Conservation (phyloP, 2,329 filamentous ascomycete genomes). For the Diatrype stigma region DNA sequence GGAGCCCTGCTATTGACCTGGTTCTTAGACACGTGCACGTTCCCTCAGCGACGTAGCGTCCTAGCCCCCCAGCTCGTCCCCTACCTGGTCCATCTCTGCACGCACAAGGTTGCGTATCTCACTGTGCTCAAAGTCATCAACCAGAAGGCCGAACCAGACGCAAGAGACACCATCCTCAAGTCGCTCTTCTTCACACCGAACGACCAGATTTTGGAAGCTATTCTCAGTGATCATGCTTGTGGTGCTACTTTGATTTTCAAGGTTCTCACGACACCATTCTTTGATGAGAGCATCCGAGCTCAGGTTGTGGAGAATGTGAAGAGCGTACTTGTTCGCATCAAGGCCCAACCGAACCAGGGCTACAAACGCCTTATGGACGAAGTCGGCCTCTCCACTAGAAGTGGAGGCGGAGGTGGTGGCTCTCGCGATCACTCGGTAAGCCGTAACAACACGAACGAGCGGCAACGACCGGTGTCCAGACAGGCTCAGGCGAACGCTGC, state of each 20-base stretch:
- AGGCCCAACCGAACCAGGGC: slow-evolving; percentile 88
- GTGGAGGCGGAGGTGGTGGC: slow-evolving; percentile 35
- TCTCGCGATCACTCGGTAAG: slow-evolving; percentile 44
- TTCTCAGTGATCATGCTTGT: slow-evolving; percentile 84
- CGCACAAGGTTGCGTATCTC: slow-evolving; percentile 96
- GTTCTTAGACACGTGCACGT: slow-evolving; percentile 97
- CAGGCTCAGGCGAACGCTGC: slow-evolving; percentile 39
- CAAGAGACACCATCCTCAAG: slow-evolving; percentile 82
- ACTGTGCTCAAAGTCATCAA: slow-evolving; percentile 98
- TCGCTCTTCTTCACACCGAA: slow-evolving; percentile 89
- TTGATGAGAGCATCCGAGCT: slow-evolving; percentile 82
- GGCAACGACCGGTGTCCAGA: slow-evolving; percentile 53
- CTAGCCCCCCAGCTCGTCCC: slow-evolving; percentile 88
- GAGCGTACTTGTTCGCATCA: slow-evolving; percentile 81
- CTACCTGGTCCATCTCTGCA: slow-evolving; percentile 91
- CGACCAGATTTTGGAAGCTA: slow-evolving; percentile 82
- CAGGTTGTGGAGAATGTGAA: slow-evolving; percentile 92
- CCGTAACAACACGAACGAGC: slow-evolving; percentile 42
- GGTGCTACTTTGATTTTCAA: slow-evolving; percentile 98
- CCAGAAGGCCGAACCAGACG: slow-evolving; percentile 90
- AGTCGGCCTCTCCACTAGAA: slow-evolving; percentile 77
- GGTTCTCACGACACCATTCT: slow-evolving; percentile 94
- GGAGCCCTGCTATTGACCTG: slow-evolving; percentile 91
- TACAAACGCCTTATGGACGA: slow-evolving; percentile 99
- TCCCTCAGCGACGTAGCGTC: slow-evolving; percentile 85